Percentiles rank a stretch among this genome's conserved stretches.
Evolutionary conservation across 495 filamentous ascomycete species (phyloP).

Genomic region (Lineolata rhizophorae): DNA sequence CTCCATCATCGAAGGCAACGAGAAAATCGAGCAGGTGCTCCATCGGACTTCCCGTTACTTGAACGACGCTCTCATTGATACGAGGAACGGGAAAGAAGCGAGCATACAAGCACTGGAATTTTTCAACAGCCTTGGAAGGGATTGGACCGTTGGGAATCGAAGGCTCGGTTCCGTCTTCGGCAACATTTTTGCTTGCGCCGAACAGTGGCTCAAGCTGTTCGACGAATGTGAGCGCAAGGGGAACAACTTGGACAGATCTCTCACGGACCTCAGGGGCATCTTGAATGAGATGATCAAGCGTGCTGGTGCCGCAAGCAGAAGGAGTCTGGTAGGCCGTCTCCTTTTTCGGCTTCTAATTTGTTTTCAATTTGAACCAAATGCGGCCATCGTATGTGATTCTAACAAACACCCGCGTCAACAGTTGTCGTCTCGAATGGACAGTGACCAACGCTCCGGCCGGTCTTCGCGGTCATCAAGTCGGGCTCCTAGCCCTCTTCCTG

Average conservation of each 20-base stretch:
- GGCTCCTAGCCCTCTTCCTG: not conserved
- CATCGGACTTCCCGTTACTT: slow-evolving; percentile 51
- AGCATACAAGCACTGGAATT: slow-evolving; percentile 60
- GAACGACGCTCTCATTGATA: slow-evolving; percentile 53
- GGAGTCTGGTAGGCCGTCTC: slow-evolving; percentile 11
- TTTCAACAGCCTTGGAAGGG: slow-evolving; percentile 35
- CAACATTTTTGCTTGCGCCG: slow-evolving; percentile 19
- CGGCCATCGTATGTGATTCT: not conserved
- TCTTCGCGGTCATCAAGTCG: not conserved
- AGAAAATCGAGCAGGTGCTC: slow-evolving; percentile 77
- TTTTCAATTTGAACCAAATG: too few relatives aligned
- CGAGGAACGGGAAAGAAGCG: slow-evolving; percentile 53
- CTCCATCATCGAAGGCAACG: slow-evolving; percentile 67
- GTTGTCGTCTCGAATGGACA: not conserved
- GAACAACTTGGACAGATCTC: slow-evolving; percentile 13
- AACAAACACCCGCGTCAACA: not conserved
- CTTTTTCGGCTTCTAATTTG: too few relatives aligned
- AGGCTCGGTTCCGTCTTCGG: slow-evolving; percentile 13
- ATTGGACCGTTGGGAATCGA: slow-evolving; percentile 19
- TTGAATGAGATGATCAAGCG: slow-evolving; percentile 19
- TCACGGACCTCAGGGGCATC: slow-evolving; percentile 16
- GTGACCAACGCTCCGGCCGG: not conserved
- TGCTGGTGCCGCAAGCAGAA: slow-evolving; percentile 18
- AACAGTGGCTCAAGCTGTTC: slow-evolving; percentile 17
- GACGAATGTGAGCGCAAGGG: slow-evolving; percentile 15